Conservation (phyloP, 2,329 filamentous ascomycete genomes). For the Bisporella sp. region DNA sequence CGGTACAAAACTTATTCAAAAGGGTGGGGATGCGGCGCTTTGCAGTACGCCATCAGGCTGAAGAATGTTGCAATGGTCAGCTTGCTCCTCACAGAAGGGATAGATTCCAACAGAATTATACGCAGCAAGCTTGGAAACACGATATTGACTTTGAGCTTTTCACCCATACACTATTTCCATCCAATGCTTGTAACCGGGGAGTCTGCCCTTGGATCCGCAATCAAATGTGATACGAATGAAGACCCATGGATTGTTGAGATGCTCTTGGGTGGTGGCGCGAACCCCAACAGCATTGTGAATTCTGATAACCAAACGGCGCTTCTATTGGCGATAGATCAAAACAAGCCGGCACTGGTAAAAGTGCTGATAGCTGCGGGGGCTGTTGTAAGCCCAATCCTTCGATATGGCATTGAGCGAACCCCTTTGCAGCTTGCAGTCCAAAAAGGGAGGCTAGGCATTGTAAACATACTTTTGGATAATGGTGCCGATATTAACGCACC, state of each 20-base stretch:
- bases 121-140: background rate
- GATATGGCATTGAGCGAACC: background rate
- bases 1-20: constrained; percentile 1
- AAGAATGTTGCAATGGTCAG: background rate
- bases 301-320: constrained; percentile 1
- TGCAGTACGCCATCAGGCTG: constrained; percentile 3
- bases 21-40: constrained; percentile 1
- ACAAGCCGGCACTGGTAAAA: constrained; percentile 1
- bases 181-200: too few relatives aligned
- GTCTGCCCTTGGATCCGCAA: too few relatives aligned
- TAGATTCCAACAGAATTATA: constrained; percentile 2
- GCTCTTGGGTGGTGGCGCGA: background rate
- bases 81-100: constrained; percentile 2
- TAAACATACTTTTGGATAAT: constrained; percentile 8
- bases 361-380: constrained; percentile 1
- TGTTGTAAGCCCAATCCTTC: background rate
- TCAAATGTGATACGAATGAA: too few relatives aligned
- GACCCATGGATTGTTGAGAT: constrained; percentile 2
- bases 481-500: constrained; percentile 1
- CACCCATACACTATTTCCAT: too few relatives aligned
- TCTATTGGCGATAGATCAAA: constrained; percentile 1
- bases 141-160: too few relatives aligned
- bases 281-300: constrained; percentile 3
- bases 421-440: constrained; percentile 1
- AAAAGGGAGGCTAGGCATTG: background rate